Evolutionary conservation across 768 basidiomycete species (phyloP), one percentile per base, ranked within the genome.

Genomic region (Ramaria sp.): DNA sequence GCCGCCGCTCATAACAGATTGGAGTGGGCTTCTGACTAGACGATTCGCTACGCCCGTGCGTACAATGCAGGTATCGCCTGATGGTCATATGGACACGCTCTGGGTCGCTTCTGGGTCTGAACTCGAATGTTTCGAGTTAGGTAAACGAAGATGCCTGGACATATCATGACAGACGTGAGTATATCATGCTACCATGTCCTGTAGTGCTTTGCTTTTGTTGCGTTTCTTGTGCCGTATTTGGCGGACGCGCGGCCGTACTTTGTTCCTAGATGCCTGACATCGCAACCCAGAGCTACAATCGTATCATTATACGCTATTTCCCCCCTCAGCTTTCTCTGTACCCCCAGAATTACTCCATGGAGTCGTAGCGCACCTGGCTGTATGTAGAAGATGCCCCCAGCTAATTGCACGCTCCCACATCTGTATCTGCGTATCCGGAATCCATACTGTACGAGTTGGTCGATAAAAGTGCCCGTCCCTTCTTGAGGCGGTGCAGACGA

Each of bases 31-130:
- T 42, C 74, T 76, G 53, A 61, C 56, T 13, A 55, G 61, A 17
- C 57, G 54, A 57, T 79, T 73, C 66, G 59, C 69, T 20, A 67
- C 66, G 2, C 72, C 71, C 1, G 64, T 84, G 4, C 64, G 69
- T 10, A 72, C 77, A 6, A 69, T 86, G 59, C 80, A 83, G 59
- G 70, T 83, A 17, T 69, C 75, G 20, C 64, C 72, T 37, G 65
- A 64, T 13, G 75, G 73, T 3, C 27, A 33, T 20, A n/a, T 31
- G 12, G 57, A 71, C 42, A 72, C 69, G 47, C 70, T 86, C n/a
- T 85, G 81, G 81, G 76, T 74, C 27, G 76, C 75, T 13, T 73
- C 70, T 37, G 75, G 75, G 10, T 65, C 69, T 1, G 67, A 73
- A 17, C 59, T 85, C 49, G 74, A 72, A 63, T 74, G 73, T 57